Evolutionary conservation across 2,329 filamentous ascomycete genomes (phyloP), one percentile per base, ranked within the genome.

Genomic region (Metarhizium album): DNA sequence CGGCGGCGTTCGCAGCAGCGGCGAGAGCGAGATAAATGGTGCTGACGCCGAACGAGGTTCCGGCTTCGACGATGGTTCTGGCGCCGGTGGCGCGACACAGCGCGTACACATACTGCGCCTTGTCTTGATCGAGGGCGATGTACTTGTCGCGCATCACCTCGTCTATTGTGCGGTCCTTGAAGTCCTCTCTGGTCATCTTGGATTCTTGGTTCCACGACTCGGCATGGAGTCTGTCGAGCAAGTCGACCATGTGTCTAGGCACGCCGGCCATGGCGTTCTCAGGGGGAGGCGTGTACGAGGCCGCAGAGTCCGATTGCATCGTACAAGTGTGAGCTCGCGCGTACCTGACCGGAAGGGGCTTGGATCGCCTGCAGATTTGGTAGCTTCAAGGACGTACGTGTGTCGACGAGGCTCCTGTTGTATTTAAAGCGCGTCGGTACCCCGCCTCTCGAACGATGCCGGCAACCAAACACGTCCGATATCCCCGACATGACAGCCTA

Each of bases 1-100:
- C 6, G 47, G 53, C 1, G 56, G 57, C 0, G 49, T 76, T 81
- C 49, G 76, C 69, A 0, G 69, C 71, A 0, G 78, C 76, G 0
- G 79, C 81, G 3, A 83, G 65, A 0, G 79, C 78, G 8, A 84
- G 72, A 55, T 82, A 84, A 48, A 84, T 80, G 0, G 80, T 83
- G 49, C 75, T 80, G 2, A 84, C 74, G 11, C 80, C 80, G 51
- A 79, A 83, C 48, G 73, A 77, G 0, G 81, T 83, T 0, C 80
- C 81, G 0, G 78, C 79, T 58, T 84, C 80, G 47, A 83, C 74
- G n/a, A 83, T 66, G 33, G 71, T 72, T 1, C 65, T 67, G 0
- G 79, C 79, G 2, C 71, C 69, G 2, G 65, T 74, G 23, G 71
- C 68, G 2, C 72, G 69, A 2, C 72, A 63, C 0, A 83, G 68